Evolutionary conservation across 192 early-diverging fungal species (phyloP).

Genomic region (Phycomyces blakesleeanus): DNA sequence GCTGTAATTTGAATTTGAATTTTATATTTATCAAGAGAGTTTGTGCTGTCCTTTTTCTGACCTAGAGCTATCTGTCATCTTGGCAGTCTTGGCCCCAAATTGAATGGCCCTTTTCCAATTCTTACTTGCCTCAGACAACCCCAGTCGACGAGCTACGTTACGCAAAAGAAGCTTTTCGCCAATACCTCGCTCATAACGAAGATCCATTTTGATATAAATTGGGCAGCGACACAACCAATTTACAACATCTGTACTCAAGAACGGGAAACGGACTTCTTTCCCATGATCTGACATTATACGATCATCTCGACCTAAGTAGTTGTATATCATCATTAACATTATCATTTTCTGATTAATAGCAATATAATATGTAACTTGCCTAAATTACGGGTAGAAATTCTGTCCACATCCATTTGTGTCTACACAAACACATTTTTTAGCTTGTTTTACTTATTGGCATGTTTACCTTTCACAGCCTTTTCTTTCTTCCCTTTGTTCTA

Average conservation of each 20-base stretch:
- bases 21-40: not conserved
- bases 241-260: conserved; percentile 72
- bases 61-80: conserved; percentile 62
- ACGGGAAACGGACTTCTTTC: conserved; percentile 86
- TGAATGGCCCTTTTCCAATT: conserved; percentile 95
- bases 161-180: conserved; percentile 91
- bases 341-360: no score
- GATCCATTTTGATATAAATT: conserved; percentile 78
- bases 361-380: conserved; percentile 40
- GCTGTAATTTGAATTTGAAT: no score
- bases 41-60: conserved; percentile 38
- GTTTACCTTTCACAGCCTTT: no score
- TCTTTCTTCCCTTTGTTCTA: no score
- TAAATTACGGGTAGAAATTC: conserved; percentile 86
- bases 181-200: conserved; percentile 71
- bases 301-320: conserved; percentile 80
- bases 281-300: conserved; percentile 84
- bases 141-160: conserved; percentile 66
- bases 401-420: conserved; percentile 77
- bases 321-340: not conserved
- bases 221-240: conserved; percentile 60
- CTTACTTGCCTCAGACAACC: conserved; percentile 55
- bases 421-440: conserved; percentile 28
- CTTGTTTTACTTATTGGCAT: no score
- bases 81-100: conserved; percentile 95